phyloP scores from a whole-genome alignment of 345 rosid genomes.

The Passiflora organensis region DNA sequence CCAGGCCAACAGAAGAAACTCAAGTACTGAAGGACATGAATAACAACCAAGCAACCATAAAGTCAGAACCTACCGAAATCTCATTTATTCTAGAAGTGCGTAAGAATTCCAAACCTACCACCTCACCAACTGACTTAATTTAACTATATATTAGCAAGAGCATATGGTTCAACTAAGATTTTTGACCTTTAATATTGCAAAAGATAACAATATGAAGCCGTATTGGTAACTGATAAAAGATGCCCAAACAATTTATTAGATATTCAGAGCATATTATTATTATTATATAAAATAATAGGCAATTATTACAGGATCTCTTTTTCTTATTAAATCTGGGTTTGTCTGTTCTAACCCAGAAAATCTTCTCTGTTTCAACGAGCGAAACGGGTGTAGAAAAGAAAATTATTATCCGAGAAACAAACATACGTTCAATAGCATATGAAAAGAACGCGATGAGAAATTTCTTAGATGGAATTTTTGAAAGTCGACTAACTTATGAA shows the following conservation, averaged over 20 bases:
- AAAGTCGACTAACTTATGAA: not conserved
- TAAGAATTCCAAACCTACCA: constrained; percentile 29
- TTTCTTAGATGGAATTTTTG: not conserved
- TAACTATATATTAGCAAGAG: not conserved
- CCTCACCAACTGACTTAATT: not conserved
- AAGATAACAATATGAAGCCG: not conserved
- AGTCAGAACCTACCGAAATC: constrained; percentile 12
- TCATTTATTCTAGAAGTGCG: constrained; percentile 1
- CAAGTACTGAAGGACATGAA: not conserved
- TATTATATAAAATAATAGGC: no score
- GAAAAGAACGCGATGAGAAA: constrained; percentile 1
- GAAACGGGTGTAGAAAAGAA: not conserved
- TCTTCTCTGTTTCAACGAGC: not conserved
- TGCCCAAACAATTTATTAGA: not conserved
- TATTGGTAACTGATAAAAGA: not conserved
- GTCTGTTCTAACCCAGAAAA: not conserved
- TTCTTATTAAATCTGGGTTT: not conserved
- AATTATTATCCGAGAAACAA: not conserved
- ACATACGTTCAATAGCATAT: not conserved
- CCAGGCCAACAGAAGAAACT: not conserved
- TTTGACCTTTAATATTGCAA: not conserved
- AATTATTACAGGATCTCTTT: not conserved
- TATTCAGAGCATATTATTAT: not conserved
- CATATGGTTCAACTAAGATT: constrained; percentile 1
- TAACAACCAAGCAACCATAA: constrained; percentile 8